Percentiles rank a stretch among this genome's conserved stretches.
phyloP scores from a whole-genome alignment of 352 stramenopile species.

The Thraustochytrium aureum region DNA sequence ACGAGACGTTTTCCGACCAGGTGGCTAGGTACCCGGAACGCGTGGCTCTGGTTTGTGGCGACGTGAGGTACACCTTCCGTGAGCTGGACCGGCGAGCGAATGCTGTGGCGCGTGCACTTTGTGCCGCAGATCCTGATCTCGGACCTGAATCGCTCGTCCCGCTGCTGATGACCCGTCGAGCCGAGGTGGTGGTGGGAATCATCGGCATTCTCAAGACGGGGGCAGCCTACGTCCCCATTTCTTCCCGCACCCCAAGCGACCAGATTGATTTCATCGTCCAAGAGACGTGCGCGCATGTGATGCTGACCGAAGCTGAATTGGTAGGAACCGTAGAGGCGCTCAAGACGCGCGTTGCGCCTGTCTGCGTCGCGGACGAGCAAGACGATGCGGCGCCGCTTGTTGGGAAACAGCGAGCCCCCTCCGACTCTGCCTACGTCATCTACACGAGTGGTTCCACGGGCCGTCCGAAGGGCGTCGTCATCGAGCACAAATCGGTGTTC shows the following conservation, averaged over 20 bases:
- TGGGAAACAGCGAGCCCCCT: conserved; percentile 13
- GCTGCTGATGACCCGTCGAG: conserved; percentile 33
- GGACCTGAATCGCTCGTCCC: conserved; percentile 22
- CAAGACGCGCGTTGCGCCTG: neutral
- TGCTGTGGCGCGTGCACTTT: too few species aligned
- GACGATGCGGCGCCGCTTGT: too few species aligned
- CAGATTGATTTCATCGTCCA: conserved; percentile 49
- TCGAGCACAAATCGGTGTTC: conserved; percentile 63
- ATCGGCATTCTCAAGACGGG: conserved; percentile 54
- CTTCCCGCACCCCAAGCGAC: conserved; percentile 53
- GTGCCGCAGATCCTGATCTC: too few species aligned
- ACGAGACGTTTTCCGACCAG: too few species aligned
- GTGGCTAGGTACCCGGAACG: too few species aligned
- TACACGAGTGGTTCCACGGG: conserved; percentile 72
- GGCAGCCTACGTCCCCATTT: conserved; percentile 47
- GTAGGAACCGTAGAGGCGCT: neutral
- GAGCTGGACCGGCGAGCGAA: too few species aligned
- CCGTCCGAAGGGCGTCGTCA: conserved; percentile 70
- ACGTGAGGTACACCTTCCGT: too few species aligned
- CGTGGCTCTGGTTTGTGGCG: too few species aligned
- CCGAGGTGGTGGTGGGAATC: conserved; percentile 48
- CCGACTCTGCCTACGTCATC: conserved; percentile 65
- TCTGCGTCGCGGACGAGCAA: neutral
- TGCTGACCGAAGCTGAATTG: conserved; percentile 4
- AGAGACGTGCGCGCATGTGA: neutral